phyloP scores from a whole-genome alignment of 805 yeast genomes.

The Suhomyces prunicola region DNA sequence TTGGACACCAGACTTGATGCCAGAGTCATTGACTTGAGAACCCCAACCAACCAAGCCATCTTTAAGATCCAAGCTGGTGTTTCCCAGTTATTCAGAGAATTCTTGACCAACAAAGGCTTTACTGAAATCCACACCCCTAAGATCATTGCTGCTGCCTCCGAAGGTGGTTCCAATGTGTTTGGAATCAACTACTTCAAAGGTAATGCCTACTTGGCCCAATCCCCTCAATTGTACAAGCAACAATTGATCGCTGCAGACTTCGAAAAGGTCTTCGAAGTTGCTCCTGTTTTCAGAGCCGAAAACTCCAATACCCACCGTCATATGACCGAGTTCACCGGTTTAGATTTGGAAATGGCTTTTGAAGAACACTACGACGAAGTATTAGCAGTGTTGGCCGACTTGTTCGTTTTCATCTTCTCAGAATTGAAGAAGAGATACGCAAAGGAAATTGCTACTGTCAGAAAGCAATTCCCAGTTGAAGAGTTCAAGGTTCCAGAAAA shows the following conservation, averaged over 20 bases:
- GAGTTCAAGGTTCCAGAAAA: slow-evolving; percentile 92
- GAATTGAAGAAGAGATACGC: slow-evolving; percentile 78
- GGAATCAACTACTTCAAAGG: slow-evolving; percentile 91
- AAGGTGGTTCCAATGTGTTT: slow-evolving; percentile 97
- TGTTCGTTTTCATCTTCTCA: slow-evolving; percentile 84
- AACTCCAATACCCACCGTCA: slow-evolving; percentile 99
- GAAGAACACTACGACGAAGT: slow-evolving; percentile 98
- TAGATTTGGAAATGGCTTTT: slow-evolving; percentile 96
- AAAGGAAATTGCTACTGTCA: slow-evolving; percentile 81
- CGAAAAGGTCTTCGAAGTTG: slow-evolving; percentile 93
- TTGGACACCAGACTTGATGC: slow-evolving; percentile 94
- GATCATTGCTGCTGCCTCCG: slow-evolving; percentile 91
- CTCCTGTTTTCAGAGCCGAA: slow-evolving; percentile 98
- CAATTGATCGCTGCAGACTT: slow-evolving; percentile 97
- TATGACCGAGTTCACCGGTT: slow-evolving; percentile 97
- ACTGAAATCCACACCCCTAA: slow-evolving; percentile 96
- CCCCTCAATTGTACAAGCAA: slow-evolving; percentile 97
- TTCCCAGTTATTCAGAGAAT: slow-evolving; percentile 84
- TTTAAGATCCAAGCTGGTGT: slow-evolving; percentile 93
- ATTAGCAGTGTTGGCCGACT: slow-evolving; percentile 54
- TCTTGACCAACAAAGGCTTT: slow-evolving; percentile 62
- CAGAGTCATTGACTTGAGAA: slow-evolving; percentile 94
- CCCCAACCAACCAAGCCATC: slow-evolving; percentile 95
- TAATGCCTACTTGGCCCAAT: slow-evolving; percentile 92
- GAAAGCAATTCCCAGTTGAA: slow-evolving; percentile 96